phyloP scores from a whole-genome alignment of 306 rosid species.

The Vigna hirtella region DNA sequence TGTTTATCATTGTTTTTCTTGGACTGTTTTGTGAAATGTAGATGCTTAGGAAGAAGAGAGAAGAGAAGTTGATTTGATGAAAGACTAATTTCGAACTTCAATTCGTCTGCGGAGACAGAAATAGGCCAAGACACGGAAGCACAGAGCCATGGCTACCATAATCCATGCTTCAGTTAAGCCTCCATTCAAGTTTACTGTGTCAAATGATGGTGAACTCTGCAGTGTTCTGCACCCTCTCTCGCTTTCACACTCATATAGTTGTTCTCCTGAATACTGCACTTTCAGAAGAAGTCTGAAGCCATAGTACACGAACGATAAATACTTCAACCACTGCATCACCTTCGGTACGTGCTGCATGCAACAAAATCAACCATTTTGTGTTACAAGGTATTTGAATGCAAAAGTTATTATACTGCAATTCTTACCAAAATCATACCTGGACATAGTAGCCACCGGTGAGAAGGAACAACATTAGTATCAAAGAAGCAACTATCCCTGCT shows the following conservation, averaged over 20 bases:
- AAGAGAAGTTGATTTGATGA: conserved; percentile 19
- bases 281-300: conserved; percentile 89
- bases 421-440: conserved; percentile 60
- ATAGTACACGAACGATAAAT: conserved; percentile 84
- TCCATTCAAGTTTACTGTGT: conserved; percentile 76
- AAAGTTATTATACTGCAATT: neutral
- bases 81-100: conserved; percentile 47
- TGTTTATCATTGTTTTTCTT: neutral
- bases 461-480: conserved; percentile 92
- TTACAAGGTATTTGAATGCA: neutral
- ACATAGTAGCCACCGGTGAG: conserved; percentile 97
- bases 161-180: conserved; percentile 82
- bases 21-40: neutral
- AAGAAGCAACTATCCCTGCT: conserved; percentile 92
- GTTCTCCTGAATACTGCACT: conserved; percentile 87
- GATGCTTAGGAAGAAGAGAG: neutral
- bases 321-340: conserved; percentile 91
- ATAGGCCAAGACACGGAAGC: conserved; percentile 74
- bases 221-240: conserved; percentile 69
- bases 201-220: conserved; percentile 90
- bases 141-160: conserved; percentile 76
- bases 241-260: conserved; percentile 78
- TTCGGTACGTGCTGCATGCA: conserved; percentile 95
- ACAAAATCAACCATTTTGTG: conserved; percentile 8
- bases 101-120: conserved; percentile 69